These are phyloP conservation scores for Huntiella bhutanensis DNA, from an alignment of 2,329 filamentous ascomycete genomes.

Conservation along the genomic window DNA sequence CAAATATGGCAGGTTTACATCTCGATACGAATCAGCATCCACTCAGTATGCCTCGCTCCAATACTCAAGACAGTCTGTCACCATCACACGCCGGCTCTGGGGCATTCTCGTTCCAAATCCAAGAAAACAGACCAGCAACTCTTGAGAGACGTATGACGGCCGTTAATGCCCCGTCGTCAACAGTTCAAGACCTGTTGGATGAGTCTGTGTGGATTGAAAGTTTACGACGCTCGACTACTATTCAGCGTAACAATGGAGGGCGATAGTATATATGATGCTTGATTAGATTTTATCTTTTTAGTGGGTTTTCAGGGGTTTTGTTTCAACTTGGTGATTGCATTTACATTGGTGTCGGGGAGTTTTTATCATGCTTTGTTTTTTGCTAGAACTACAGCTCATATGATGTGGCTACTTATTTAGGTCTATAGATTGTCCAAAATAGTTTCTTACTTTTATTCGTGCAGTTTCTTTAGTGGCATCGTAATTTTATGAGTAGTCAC, in stretches of 20 bases:
- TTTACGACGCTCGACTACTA: constrained; percentile 72
- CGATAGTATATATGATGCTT: constrained; percentile 4
- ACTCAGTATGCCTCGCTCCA: constrained; percentile 30
- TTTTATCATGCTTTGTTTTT: not conserved
- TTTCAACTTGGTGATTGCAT: not conserved
- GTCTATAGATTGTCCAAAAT: too few relatives aligned
- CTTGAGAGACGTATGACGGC: constrained; percentile 9
- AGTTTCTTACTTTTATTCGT: too few relatives aligned
- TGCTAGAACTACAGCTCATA: not conserved
- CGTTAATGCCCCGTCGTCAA: constrained; percentile 9
- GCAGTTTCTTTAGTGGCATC: too few relatives aligned
- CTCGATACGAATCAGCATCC: constrained; percentile 28
- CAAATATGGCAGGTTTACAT: constrained; percentile 19
- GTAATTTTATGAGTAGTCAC: too few relatives aligned
- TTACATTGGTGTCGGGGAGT: not conserved
- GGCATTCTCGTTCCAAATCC: constrained; percentile 40
- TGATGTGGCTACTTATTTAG: too few relatives aligned
- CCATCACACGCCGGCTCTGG: constrained; percentile 25
- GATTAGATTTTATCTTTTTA: not conserved
- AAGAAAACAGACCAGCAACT: constrained; percentile 22
- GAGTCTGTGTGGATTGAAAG: constrained; percentile 88
- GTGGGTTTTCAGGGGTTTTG: too few relatives aligned
- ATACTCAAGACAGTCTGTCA: constrained; percentile 14
- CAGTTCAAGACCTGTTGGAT: constrained; percentile 64
- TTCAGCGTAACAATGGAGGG: constrained; percentile 19